Percentiles rank a stretch among this genome's conserved stretches.
Conservation (phyloP, 2,329 filamentous ascomycete genomes). For the Knufia petricola region DNA sequence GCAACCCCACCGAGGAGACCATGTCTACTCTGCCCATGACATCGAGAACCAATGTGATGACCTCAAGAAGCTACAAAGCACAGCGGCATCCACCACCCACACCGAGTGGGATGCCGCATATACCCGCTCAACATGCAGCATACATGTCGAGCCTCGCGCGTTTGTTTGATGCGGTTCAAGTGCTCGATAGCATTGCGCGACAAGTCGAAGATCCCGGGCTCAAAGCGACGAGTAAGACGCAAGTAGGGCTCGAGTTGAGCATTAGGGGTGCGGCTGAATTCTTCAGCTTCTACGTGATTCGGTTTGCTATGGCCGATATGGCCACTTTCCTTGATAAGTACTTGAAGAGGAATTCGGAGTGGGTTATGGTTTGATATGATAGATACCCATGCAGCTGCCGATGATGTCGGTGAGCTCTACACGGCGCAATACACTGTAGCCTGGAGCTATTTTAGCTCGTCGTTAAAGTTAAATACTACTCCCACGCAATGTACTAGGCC, state of each 20-base stretch:
- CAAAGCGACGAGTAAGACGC: constrained; percentile 82
- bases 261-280: constrained; percentile 92
- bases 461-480: too few relatives aligned
- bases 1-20: constrained; percentile 50
- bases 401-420: too few relatives aligned
- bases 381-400: too few relatives aligned
- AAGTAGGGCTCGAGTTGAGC: constrained; percentile 88
- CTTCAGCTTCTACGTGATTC: constrained; percentile 92
- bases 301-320: constrained; percentile 84
- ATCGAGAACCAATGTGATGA: constrained; percentile 45
- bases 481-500: too few relatives aligned
- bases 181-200: constrained; percentile 83
- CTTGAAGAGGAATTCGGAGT: constrained; percentile 91
- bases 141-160: constrained; percentile 89
- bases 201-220: constrained; percentile 93
- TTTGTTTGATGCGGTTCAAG: constrained; percentile 85
- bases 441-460: too few relatives aligned
- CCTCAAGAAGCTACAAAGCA: constrained; percentile 51
- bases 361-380: constrained; percentile 64
- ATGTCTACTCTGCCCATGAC: constrained; percentile 76
- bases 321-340: constrained; percentile 86
- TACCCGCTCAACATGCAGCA: constrained; percentile 49
- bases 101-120: constrained; percentile 64
- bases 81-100: constrained; percentile 48
- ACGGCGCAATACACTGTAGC: too few relatives aligned